A percentile compares a stretch with the other conserved stretches of the same genome.
These are phyloP conservation scores for Botrytis hyacinthi DNA, from an alignment of 2,329 filamentous ascomycete species.

Conservation along the genomic window DNA sequence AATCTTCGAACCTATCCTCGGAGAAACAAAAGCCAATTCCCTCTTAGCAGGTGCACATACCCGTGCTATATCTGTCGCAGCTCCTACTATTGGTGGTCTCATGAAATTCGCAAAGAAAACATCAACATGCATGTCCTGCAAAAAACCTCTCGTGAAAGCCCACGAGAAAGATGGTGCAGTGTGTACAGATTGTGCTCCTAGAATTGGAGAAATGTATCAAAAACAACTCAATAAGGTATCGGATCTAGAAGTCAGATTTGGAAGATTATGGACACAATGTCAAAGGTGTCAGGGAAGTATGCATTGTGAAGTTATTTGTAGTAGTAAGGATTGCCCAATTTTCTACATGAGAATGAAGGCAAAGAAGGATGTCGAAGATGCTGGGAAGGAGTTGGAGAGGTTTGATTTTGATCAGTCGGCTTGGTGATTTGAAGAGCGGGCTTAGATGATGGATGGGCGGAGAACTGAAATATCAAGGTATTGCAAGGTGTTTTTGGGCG, in stretches of 20 bases:
- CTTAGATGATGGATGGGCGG: not conserved
- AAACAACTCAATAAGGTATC: slow-evolving; percentile 85
- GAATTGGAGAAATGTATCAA: slow-evolving; percentile 89
- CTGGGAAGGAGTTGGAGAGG: slow-evolving; percentile 80
- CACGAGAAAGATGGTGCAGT: slow-evolving; percentile 82
- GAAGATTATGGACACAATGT: slow-evolving; percentile 94
- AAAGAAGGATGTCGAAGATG: slow-evolving; percentile 97
- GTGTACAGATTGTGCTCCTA: slow-evolving; percentile 78
- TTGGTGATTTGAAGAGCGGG: slow-evolving; percentile 29
- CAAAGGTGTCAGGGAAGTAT: slow-evolving; percentile 96
- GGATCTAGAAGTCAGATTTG: slow-evolving; percentile 90
- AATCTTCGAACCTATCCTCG: slow-evolving; percentile 97
- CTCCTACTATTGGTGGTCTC: slow-evolving; percentile 83
- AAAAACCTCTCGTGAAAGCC: slow-evolving; percentile 83
- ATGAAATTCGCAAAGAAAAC: slow-evolving; percentile 99
- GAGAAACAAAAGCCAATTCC: slow-evolving; percentile 84
- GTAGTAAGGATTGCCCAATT: slow-evolving; percentile 93
- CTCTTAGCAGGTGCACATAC: slow-evolving; percentile 92
- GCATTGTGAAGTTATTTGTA: slow-evolving; percentile 98
- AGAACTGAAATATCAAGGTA: not conserved
- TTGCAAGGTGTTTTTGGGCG: not conserved
- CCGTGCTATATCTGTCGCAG: slow-evolving; percentile 88
- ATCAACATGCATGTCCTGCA: slow-evolving; percentile 97
- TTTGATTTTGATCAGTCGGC: slow-evolving; percentile 85
- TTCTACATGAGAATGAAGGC: slow-evolving; percentile 99